Base-by-base conservation (phyloP, 2,329 filamentous ascomycete species). In the Aspergillus novofumigatus region DNA sequence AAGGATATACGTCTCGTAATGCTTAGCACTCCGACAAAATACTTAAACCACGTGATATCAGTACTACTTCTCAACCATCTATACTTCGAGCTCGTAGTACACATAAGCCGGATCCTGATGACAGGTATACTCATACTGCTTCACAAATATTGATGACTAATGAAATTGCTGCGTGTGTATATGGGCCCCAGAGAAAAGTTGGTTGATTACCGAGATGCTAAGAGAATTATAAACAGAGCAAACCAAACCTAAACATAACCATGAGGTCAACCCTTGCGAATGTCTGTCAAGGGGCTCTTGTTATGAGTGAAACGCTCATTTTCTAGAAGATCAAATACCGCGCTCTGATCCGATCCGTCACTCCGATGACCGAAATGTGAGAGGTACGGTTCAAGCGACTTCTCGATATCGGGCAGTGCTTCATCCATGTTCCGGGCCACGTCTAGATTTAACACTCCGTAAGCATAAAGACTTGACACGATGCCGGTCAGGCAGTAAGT, bases 341-440 rank as follows among this genome's bases (percentile, higher is more conserved):
- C 68, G 25, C 65, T 64, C 20, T 65, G 57, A 20, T 61, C 55
- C 5, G 65, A 65, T 48, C 63, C 67, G 51, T 71, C 69, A 48
- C 71, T 61, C 52, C 70, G 73, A 54, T 73, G 70, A 51, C 77
- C 77, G 58, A 79, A 79, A 28, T 72, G 69, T 11, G 70, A 67
- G 49, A 79, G 65, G 53, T 78, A 70, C 35, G 70, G 64, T 35
- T 74, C 71, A 32, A 80, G 70, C 20, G 68, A 64, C 56, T 75
- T 70, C 59, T 78, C 71, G 32, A 78, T 62, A n/a, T 73, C 69
- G 11, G 66, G 57, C 45, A 72, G 62, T 41, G 69, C 62, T 44
- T 67, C 62, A 58, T 79, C 77, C 71, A 79, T 75, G 10, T 69
- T 64, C 54, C 73, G 70, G 49, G 66, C 69, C 49, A 76, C 73